A percentile compares a stretch with the other conserved stretches of the same genome.
phyloP scores from a whole-genome alignment of 1,284 basidiomycete genomes.

The Phaffia rhodozyma region DNA sequence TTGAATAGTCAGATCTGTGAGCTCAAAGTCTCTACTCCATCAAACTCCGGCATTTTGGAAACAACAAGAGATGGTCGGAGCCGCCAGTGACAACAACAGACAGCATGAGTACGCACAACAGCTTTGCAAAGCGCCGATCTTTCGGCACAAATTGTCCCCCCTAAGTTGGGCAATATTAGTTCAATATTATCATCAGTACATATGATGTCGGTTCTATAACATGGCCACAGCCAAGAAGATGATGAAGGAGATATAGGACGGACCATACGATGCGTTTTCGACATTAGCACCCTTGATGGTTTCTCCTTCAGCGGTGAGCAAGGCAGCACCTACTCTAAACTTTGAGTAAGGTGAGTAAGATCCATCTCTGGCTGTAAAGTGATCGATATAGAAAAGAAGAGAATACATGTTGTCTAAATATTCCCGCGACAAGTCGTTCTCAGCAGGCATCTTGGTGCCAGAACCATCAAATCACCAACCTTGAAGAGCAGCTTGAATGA shows the following conservation, averaged over 20 bases:
- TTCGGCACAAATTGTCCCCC: too few relatives aligned
- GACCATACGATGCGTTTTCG: slow-evolving; percentile 83
- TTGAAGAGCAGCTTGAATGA: slow-evolving; percentile 11
- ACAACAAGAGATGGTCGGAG: too few relatives aligned
- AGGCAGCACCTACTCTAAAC: slow-evolving; percentile 17
- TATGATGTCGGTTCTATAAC: not conserved
- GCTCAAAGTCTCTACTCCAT: too few relatives aligned
- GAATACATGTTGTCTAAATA: not conserved
- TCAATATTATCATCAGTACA: too few relatives aligned
- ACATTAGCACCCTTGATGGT: slow-evolving; percentile 44
- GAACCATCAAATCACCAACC: not conserved
- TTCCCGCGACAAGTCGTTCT: not conserved
- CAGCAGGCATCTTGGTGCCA: too few relatives aligned
- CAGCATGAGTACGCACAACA: too few relatives aligned
- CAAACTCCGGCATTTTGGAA: too few relatives aligned
- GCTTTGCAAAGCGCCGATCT: too few relatives aligned
- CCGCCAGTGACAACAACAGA: too few relatives aligned
- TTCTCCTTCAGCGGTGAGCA: slow-evolving; percentile 10
- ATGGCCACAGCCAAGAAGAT: not conserved
- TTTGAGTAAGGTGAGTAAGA: slow-evolving; percentile 19
- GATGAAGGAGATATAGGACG: slow-evolving; percentile 19
- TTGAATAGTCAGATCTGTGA: too few relatives aligned
- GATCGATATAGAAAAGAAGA: not conserved
- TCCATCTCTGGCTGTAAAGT: slow-evolving; percentile 13
- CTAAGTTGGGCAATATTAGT: not conserved